Percentiles rank a stretch among this genome's conserved stretches.
Evolutionary conservation across 2,329 filamentous ascomycete species (phyloP).

Genomic region (Microascus cirrosus): DNA sequence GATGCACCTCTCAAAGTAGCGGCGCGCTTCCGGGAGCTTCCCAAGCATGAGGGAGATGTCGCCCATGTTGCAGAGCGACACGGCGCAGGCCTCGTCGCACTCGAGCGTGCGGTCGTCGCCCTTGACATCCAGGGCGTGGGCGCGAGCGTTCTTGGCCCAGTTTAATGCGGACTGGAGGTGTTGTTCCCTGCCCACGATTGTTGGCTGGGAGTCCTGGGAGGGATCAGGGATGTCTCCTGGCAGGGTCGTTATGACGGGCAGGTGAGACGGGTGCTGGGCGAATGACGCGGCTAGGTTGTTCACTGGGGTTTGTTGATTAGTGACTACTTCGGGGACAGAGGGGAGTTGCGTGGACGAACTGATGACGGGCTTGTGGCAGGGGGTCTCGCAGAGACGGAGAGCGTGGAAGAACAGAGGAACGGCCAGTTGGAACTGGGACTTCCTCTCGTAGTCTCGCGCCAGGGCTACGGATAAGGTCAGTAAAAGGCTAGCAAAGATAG

Average conservation of each 20-base stretch:
- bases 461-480: conserved; percentile 39
- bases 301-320: conserved; percentile 36
- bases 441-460: conserved; percentile 63
- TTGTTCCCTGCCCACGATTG: conserved; percentile 25
- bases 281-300: conserved; percentile 70
- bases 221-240: conserved; percentile 8
- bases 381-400: conserved; percentile 51
- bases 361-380: conserved; percentile 70
- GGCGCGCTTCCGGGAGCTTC: conserved; percentile 51
- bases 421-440: conserved; percentile 67
- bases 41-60: conserved; percentile 72
- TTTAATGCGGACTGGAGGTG: conserved; percentile 59
- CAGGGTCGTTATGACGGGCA: not conserved
- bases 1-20: conserved; percentile 58
- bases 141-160: conserved; percentile 71
- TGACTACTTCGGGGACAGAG: not conserved
- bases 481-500: not conserved
- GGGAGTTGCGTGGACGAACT: conserved; percentile 35
- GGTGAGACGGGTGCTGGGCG: conserved; percentile 47
- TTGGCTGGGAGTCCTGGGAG: conserved; percentile 26
- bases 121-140: conserved; percentile 52
- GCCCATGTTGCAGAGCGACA: conserved; percentile 76
- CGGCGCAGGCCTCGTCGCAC: conserved; percentile 74
- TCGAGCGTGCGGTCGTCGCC: conserved; percentile 60
- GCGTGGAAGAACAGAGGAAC: conserved; percentile 82